Evolutionary conservation across 306 rosid genomes (phyloP), one percentile per base, ranked within the genome.

Genomic region (Vigna trinervia): DNA sequence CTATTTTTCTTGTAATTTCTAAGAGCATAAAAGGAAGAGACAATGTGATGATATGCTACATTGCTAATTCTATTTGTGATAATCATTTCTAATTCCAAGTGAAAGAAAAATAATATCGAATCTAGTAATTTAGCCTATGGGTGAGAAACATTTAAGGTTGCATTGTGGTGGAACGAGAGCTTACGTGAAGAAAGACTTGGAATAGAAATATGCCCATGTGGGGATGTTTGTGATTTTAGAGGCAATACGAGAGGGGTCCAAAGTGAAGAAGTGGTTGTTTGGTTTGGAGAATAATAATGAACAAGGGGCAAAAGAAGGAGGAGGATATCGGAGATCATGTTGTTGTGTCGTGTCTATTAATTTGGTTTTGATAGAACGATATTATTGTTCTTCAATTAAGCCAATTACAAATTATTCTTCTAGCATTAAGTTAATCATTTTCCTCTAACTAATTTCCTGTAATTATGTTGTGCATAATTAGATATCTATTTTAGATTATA

Each of bases 101-200:
- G 38, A 34, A 34, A 34, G 7, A 34, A 5, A 34, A 34, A 5
- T 34, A 34, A 34, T 4, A 34, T 34, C 4, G 38, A 34, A 34
- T 34, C 5, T 34, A 5, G 38, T 34, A 34, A 34, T 34, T 34
- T 34, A 34, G 12, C 96, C 97, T 1, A 89, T 82, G 7, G 91
- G 80, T 5, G 85, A 3, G 93, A 84, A 30, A 88, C 89, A 0
- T 93, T 88, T 78, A 93, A 75, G 36, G 95, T 91, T 8, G 89
- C 89, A 20, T 91, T 93, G 73, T 91, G 93, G 26, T 81, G 89
- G 86, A 89, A 91, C 11, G 89, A 43, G 66, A 91, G 84, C 74
- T 82, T 88, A 76, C 80, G 85, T 52, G 88, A 78, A 12, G 66
- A 39, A 22, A 82, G 67, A 4, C 3, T 72, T 41, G 86, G 60